Percentiles rank a stretch among this genome's conserved stretches.
These are phyloP conservation scores for Talaromyces ruber DNA, from an alignment of 495 filamentous ascomycete genomes.

Conservation along the genomic window DNA sequence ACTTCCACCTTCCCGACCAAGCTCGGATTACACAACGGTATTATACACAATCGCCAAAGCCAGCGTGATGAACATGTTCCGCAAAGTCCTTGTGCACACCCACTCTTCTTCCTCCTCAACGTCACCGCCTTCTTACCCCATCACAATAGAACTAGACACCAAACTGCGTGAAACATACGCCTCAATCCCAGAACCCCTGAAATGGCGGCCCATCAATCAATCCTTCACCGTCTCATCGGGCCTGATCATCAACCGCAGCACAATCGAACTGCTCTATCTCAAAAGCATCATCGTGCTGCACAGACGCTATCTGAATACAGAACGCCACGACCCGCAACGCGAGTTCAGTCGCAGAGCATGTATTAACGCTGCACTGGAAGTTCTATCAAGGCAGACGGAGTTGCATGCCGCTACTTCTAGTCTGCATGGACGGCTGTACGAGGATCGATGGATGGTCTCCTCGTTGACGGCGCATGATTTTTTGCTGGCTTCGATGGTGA, in stretches of 20 bases:
- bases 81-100: slow-evolving; percentile 25
- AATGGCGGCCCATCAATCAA: slow-evolving; percentile 4
- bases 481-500: slow-evolving; percentile 41
- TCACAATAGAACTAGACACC: slow-evolving; percentile 21
- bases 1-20: slow-evolving; percentile 33
- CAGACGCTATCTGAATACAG: slow-evolving; percentile 26
- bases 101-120: slow-evolving; percentile 13
- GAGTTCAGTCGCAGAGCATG: slow-evolving; percentile 30
- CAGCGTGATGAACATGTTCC: slow-evolving; percentile 25
- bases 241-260: slow-evolving; percentile 13
- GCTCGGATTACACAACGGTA: slow-evolving; percentile 36
- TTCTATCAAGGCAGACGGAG: slow-evolving; percentile 25
- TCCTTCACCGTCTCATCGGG: slow-evolving; percentile 15
- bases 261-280: slow-evolving; percentile 17
- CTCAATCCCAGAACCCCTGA: slow-evolving; percentile 6
- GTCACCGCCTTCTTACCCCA: slow-evolving; percentile 18
- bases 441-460: slow-evolving; percentile 39
- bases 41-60: slow-evolving; percentile 41
- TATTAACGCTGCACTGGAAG: slow-evolving; percentile 30
- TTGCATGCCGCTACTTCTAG: slow-evolving; percentile 24
- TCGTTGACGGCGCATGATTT: slow-evolving; percentile 37
- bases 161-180: slow-evolving; percentile 20
- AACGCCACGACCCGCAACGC: slow-evolving; percentile 15
- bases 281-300: slow-evolving; percentile 35
- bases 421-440: slow-evolving; percentile 31